Evolutionary conservation across 2,329 filamentous ascomycete species (phyloP).

Genomic region (Seiridium unicorne): DNA sequence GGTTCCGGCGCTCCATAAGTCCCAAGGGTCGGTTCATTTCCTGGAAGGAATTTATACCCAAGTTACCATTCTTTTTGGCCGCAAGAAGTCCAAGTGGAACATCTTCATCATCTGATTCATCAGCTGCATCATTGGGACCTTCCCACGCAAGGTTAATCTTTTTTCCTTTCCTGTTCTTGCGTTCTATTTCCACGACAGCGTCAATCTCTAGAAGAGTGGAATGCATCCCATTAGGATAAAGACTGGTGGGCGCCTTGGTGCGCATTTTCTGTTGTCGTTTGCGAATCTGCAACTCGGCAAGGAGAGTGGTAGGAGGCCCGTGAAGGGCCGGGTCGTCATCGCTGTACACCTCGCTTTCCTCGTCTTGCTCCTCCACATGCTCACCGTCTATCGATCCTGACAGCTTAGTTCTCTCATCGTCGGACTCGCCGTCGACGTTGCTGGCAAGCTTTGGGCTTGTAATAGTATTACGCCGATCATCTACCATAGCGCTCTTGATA

Average conservation of each 20-base stretch:
- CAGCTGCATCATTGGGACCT: constrained; percentile 25
- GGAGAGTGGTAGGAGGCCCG: constrained; percentile 81
- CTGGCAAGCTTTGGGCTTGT: constrained; percentile 7
- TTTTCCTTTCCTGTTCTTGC: constrained; percentile 69
- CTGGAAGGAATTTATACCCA: constrained; percentile 42
- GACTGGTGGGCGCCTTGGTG: constrained; percentile 64
- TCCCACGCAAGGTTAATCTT: constrained; percentile 92
- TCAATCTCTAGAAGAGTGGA: constrained; percentile 89
- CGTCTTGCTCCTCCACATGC: constrained; percentile 36
- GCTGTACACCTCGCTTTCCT: constrained; percentile 43
- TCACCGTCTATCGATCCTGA: constrained; percentile 26
- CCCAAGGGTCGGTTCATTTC: constrained; percentile 67
- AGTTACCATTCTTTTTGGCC: constrained; percentile 57
- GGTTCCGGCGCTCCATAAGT: constrained; percentile 74
- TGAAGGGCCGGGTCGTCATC: constrained; percentile 53
- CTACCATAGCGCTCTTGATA: constrained; percentile 21
- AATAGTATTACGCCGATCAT: constrained; percentile 18
- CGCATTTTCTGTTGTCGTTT: constrained; percentile 86
- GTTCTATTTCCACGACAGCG: constrained; percentile 82
- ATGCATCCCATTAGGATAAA: constrained; percentile 75
- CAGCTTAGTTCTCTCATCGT: constrained; percentile 23
- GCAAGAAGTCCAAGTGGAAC: constrained; percentile 83
- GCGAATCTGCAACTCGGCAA: constrained; percentile 87
- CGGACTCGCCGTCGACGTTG: constrained; percentile 13
- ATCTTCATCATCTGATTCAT: constrained; percentile 47